Base-by-base conservation (phyloP, 164 flowering plant species). In the Kingdonia uniflora region DNA sequence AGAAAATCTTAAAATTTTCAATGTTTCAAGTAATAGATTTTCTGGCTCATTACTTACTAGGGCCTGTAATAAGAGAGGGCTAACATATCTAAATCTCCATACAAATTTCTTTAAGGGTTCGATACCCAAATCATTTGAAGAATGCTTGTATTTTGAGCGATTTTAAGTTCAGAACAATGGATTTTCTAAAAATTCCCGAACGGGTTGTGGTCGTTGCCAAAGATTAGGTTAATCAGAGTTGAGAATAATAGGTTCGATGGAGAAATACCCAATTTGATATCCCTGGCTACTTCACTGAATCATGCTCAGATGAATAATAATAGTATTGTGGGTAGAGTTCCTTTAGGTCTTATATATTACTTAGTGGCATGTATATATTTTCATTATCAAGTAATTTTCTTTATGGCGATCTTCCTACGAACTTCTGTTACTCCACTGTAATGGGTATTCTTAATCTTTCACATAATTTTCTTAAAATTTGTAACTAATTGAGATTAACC, bases 221-320 rank as follows among this genome's bases (percentile, higher is more conserved):
- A 73, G 57, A 62, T 86, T 16, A 81, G 67, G 72, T 80, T 89
- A 33, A 72, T 89, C 29, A 72, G 92, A 78, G 95, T 84, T 52
- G 89, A 84, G 73, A 84, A 80, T 72, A 89, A 89, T 47, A 58
- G 66, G 23, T 78, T 89, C 58, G 68, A 82, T 8, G 95, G 97
- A 26, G 67, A 61, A 54, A 69, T 89, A 41, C 90, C 97, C 2
- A 81, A 73, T 43, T 75, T 79, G 1, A 61, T 84, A 35, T 74
- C 86, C 17, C 52, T 35, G 62, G 92, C 85, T 61, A 44, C 75
- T 55, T 75, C 71, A n/a, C 40, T 89, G 52, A 90, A 89, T 77
- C 92, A 84, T 61, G 75, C 84, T 74, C 92, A 89, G 74, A 77
- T 89, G n/a, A 92, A 85, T 65, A 80, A 82, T 66, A 89, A 89